A percentile compares a stretch with the other conserved stretches of the same genome.
phyloP scores from a whole-genome alignment of 2,329 filamentous ascomycete genomes.

The Fusarium acutatum region DNA sequence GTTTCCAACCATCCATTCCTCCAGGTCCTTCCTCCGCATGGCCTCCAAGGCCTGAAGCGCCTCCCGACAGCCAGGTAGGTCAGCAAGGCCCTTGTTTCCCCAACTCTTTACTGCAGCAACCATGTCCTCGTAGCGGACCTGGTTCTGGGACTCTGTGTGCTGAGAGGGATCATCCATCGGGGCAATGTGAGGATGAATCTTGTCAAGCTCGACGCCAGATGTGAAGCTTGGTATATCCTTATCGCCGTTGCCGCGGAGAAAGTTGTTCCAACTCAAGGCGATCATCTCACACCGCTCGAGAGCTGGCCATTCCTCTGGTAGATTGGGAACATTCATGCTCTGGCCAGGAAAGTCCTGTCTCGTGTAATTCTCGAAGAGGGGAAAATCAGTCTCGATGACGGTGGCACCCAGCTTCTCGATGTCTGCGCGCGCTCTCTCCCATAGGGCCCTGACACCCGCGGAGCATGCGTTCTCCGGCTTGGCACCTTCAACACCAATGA shows the following conservation, averaged over 20 bases:
- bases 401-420: background rate
- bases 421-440: background rate
- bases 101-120: background rate
- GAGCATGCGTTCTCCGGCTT: background rate
- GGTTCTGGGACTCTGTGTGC: background rate
- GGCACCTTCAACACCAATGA: background rate
- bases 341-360: background rate
- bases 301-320: background rate
- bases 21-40: background rate
- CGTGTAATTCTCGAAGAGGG: background rate
- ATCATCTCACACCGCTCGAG: background rate
- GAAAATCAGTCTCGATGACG: background rate
- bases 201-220: background rate
- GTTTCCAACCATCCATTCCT: background rate
- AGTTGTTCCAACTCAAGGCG: background rate
- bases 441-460: accelerated
- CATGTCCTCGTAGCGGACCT: constrained; percentile 2
- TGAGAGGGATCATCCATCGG: background rate
- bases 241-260: background rate
- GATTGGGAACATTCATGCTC: background rate
- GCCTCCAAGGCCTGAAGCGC: background rate
- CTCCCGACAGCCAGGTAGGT: background rate
- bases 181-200: background rate
- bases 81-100: background rate
- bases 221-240: background rate